These are phyloP conservation scores for Magnaporthiopsis incrustans DNA, from an alignment of 2,329 filamentous ascomycete genomes.

Conservation along the genomic window DNA sequence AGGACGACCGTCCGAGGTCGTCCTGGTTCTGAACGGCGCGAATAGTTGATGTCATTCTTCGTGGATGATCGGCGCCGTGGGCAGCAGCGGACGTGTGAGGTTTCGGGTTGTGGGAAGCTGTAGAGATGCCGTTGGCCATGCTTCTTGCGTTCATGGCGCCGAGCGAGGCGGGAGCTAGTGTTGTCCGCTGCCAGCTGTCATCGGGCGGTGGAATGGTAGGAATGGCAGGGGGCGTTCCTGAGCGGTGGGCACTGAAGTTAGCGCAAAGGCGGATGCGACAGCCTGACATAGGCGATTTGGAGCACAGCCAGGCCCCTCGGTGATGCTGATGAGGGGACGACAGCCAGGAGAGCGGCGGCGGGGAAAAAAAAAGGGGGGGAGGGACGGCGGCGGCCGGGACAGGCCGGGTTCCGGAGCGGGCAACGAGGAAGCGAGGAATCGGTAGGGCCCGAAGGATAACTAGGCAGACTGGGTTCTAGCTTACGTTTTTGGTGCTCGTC, in stretches of 20 bases:
- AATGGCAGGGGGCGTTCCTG: neutral
- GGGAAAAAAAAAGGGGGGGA: neutral
- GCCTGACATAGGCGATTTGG: neutral
- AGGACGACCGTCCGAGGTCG: slow-evolving; percentile 26
- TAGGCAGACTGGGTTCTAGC: neutral
- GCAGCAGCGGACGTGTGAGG: slow-evolving; percentile 14
- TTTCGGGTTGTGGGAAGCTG: slow-evolving; percentile 17
- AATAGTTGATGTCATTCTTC: slow-evolving; percentile 39
- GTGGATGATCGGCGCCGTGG: slow-evolving; percentile 15
- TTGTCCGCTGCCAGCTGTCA: slow-evolving; percentile 18
- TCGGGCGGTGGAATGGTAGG: slow-evolving; percentile 12
- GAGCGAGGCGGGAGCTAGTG: slow-evolving; percentile 29
- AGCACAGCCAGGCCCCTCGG: neutral
- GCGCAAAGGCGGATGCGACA: neutral
- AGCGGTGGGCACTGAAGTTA: neutral
- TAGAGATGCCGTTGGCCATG: slow-evolving; percentile 24
- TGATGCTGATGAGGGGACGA: neutral
- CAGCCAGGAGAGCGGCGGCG: too few relatives aligned
- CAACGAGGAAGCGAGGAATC: neutral
- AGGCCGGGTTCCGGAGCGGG: neutral
- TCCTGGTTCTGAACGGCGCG: slow-evolving; percentile 51
- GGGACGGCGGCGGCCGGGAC: too few relatives aligned
- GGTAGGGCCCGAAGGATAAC: neutral
- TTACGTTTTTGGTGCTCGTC: slow-evolving; percentile 11
- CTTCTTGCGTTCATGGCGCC: slow-evolving; percentile 29